Evolutionary conservation across 176 grass and related monocot genomes (phyloP), one percentile per base, ranked within the genome.

Genomic region (Musa acuminata): DNA sequence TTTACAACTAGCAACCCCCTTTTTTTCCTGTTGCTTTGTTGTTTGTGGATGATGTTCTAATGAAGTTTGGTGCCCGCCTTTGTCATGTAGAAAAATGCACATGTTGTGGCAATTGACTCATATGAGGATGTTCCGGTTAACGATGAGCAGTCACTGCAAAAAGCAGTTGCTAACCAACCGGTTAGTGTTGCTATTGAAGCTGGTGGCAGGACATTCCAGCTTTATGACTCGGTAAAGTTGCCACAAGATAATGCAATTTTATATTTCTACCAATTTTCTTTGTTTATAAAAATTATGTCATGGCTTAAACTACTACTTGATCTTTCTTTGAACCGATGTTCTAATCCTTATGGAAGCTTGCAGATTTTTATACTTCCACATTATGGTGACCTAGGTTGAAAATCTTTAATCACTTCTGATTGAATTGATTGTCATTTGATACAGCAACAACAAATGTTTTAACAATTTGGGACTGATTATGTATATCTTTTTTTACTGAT

Each of bases 141-240:
- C 13, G 72, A 78, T 16, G 89, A 88, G 73, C 79, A n/a, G 16
- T 79, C 80, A 22, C 14, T 87, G 68, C 71, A 85, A 63, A 76
- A 60, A 49, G 81, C 84, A 0, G 84, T 86, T 9, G 80, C 81
- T 0, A 75, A 86, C 9, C 87, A 89, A 60, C 83, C 87, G 8
- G 52, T 89, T 60, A 85, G 83, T 74, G 83, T 83, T 21, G 77
- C 78, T 22, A 86, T 90, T 60, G 77, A 90, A 14, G 87, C 74
- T 20, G 6, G 25, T 2, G 54, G 83, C 2, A 13, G 21, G 0
- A 9, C 8, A 1, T 89, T 89, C 77, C 83, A 83, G 63, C 72
- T 79, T 20, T 89, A 89, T 60, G 23, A 19, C 16, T 89, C 83
- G 54, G 87, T 89, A 69, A 55, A 80, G 63, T 25, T 25, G n/a